Base-by-base conservation (phyloP, 768 basidiomycete species). In the Boletus sp. region DNA sequence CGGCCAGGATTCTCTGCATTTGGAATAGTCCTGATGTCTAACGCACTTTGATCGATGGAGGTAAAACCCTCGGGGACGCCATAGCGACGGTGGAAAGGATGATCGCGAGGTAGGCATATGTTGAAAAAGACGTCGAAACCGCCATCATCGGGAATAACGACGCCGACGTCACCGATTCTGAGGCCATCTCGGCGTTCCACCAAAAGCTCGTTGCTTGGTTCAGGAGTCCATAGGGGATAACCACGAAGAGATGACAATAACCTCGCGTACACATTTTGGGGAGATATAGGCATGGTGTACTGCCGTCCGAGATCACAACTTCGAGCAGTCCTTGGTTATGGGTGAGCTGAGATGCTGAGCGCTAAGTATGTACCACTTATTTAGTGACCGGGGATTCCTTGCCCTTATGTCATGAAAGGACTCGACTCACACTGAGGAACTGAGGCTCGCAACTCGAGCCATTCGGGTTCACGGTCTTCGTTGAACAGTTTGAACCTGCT, bases 91-190 rank as follows among this genome's bases (percentile, higher is more conserved):
- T 54, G 46, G 17, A 47, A 59, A 4, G 59, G 33, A 50, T 74
- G 68, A 21, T 70, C 62, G 7, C 58, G 64, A 42, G 70, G 64
- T 8, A 68, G 51, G 30, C 62, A 68, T 6, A 72, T 67, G 47
- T 71, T 73, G 60, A 74, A 74, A 1, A 72, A 59, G 54, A 68
- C 70, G 49, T 67, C 65, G 27, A 74, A 74, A 9, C 58, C 60
- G 13, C 72, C 72, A 45, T 64, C 58, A 3, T 61, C 61, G 1
- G 64, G 52, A 5, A 54, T 64, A 21, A 72, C 59, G 11, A 74
- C 34, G 6, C 47, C 47, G 7, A 47, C 66, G 52, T 75, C 73
- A 6, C 73, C 73, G 17, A 73, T 69, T 30, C 50, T 66, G 33
- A 70, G 59, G 6, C 72, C 71, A 17, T 58, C 51, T 15, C 19